Conservation (phyloP, 495 filamentous ascomycete species). For the Aspergillus egyptiacus region DNA sequence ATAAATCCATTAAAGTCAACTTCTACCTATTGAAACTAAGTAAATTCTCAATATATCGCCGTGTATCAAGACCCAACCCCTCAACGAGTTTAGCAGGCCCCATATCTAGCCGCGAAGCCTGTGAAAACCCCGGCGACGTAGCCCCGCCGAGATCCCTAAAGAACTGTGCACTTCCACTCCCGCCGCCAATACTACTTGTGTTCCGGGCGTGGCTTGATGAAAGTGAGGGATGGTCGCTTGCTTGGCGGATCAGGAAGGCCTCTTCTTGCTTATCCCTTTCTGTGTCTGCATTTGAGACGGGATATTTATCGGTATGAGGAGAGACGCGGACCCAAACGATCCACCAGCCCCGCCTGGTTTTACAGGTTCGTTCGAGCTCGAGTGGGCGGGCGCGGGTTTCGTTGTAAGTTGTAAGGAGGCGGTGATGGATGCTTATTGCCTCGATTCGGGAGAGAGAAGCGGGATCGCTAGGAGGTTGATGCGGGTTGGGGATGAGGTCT, state of each 20-base stretch:
- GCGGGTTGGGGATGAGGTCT: constrained; percentile 35
- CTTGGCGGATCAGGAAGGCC: constrained; percentile 72
- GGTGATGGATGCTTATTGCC: constrained; percentile 82
- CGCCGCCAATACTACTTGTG: constrained; percentile 14
- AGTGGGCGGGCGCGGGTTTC: constrained; percentile 51
- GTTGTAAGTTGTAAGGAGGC: constrained; percentile 70
- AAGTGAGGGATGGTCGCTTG: constrained; percentile 54
- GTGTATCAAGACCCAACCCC: constrained; percentile 82
- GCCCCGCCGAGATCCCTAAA: constrained; percentile 43
- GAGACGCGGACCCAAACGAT: constrained; percentile 82
- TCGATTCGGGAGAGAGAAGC: constrained; percentile 81
- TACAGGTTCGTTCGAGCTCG: constrained; percentile 81
- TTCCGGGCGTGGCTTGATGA: constrained; percentile 26
- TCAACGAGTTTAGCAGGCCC: constrained; percentile 66
- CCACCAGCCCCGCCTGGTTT: constrained; percentile 94
- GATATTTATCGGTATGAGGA: constrained; percentile 12
- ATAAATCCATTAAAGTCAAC: background rate
- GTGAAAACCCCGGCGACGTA: constrained; percentile 22
- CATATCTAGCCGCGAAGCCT: constrained; percentile 35
- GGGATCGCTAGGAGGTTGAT: constrained; percentile 5
- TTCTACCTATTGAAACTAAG: constrained; percentile 66
- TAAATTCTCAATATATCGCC: constrained; percentile 77
- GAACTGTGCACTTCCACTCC: constrained; percentile 44
- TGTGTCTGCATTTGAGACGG: constrained; percentile 2
- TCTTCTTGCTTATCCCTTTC: constrained; percentile 48